Evolutionary conservation across 2,329 filamentous ascomycete genomes (phyloP), one percentile per base, ranked within the genome.

Genomic region (Incumbomyces delicatus): DNA sequence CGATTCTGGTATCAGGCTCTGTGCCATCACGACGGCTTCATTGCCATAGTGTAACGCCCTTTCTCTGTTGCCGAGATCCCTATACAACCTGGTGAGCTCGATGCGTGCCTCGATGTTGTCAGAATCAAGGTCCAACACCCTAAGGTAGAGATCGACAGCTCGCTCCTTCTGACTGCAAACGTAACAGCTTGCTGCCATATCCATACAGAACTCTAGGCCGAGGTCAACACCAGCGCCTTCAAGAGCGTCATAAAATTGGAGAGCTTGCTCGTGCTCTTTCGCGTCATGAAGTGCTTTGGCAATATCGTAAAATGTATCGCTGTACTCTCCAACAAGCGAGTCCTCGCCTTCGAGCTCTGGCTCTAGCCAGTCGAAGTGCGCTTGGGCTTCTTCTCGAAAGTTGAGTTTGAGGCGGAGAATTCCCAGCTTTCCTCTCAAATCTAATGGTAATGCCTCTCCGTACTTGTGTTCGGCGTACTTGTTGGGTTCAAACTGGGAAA

Each of bases 41-140:
- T 83, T 83, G 41, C 86, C 79, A 42, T 88, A 77, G 49, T 84
- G 80, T 49, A 88, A 77, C 1, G 88, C 88, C 58, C 87, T 80
- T 57, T 88, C 83, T 17, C 77, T 80, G 66, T 83, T 78, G 52
- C 81, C 81, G 37, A 76, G 76, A 52, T 75, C 79, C 61, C 94
- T 87, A 59, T 94, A 95, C 63, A 95, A 78, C 57, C 85, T 88
- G 11, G 87, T 87, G 8, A 95, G 72, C 57, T 87, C 79, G 27
- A 85, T 79, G 33, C 87, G 81, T 33, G 87, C 85, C 51, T 88
- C 82, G 40, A 90, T 80, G 48, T 83, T 81, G 34, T 78, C 72
- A 37, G 80, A 70, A 52, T 94, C 84, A 49, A 80, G 75, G 43
- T 87, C 78, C 32, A 87, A 79, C 10, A 89, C 79, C 1, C 78